Base-by-base conservation (phyloP, 306 rosid genomes). In the Casuarina equisetifolia region DNA sequence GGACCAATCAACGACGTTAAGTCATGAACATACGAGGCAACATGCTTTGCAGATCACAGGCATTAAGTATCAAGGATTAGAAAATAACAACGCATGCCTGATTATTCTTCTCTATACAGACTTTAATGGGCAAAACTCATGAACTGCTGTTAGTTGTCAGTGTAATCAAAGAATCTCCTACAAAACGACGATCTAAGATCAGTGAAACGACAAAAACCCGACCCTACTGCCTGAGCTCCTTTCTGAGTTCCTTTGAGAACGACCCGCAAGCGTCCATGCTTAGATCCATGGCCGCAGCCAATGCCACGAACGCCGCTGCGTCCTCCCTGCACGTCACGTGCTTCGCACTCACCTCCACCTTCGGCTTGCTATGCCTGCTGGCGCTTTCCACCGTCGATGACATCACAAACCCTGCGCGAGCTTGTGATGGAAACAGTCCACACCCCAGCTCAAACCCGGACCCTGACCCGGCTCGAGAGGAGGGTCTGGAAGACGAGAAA, bases 321-420 rank as follows among this genome's bases (percentile, higher is more conserved):
- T 88, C 91, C 74, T 88, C 91, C 72, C 86, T 51, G 81, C 91
- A 88, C 3, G 49, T 88, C 84, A 88, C 91, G 74, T 88, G 91
- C 64, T 80, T 78, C 42, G 85, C 87, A 44, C 91, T 82, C 6
- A 88, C 88, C 74, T 88, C 87, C 87, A 88, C 91, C 46, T 53
- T 79, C 0, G 89, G 91, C 35, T 83, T 83, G 76, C 91, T 85
- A 73, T 89, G 81, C 76, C 59, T 83, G 12, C 91, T 87, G 54
- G 74, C 86, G 1, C 89, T 85, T 5, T 85, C 86, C 64, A 88
- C 87, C 6, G 84, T 85, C 25, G 86, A 82, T 19, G 91, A 88
- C 91, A 85, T 88, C 75, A 88, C 91, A 20, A 88, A 88, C n/a
- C 91, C 91, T 74, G 86, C 86, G 84, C 82, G 84, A 86, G 86